phyloP scores from a whole-genome alignment of 257 asterid species.

The Fraxinus cuspidata region DNA sequence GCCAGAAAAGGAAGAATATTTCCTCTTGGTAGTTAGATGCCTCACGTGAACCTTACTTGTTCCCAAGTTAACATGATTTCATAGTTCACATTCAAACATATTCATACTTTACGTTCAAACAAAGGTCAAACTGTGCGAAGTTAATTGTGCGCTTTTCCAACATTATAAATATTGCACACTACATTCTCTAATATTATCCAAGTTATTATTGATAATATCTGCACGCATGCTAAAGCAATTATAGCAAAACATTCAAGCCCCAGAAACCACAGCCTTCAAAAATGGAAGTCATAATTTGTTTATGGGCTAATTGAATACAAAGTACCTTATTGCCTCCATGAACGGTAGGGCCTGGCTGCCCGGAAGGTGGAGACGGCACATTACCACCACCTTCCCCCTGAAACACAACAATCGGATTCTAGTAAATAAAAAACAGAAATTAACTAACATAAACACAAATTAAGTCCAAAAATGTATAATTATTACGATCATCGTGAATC shows the following conservation, averaged over 20 bases:
- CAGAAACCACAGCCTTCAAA: background rate
- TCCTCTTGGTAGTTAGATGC: background rate
- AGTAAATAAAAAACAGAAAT: constrained; percentile 3
- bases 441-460: background rate
- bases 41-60: background rate
- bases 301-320: background rate
- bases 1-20: background rate
- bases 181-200: background rate
- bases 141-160: background rate
- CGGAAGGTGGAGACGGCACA: constrained; percentile 57
- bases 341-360: constrained; percentile 38
- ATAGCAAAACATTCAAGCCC: background rate
- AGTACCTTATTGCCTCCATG: constrained; percentile 79
- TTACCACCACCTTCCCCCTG: constrained; percentile 66
- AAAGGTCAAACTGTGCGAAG: background rate
- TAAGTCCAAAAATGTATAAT: background rate
- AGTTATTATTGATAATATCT: background rate
- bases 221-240: background rate
- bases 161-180: background rate
- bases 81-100: background rate
- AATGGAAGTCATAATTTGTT: background rate
- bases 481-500: constrained; percentile 7
- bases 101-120: background rate
- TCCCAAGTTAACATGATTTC: background rate
- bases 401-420: constrained; percentile 24